Conservation (phyloP, 2,329 filamentous ascomycete species). For the Sporothrix mexicana region DNA sequence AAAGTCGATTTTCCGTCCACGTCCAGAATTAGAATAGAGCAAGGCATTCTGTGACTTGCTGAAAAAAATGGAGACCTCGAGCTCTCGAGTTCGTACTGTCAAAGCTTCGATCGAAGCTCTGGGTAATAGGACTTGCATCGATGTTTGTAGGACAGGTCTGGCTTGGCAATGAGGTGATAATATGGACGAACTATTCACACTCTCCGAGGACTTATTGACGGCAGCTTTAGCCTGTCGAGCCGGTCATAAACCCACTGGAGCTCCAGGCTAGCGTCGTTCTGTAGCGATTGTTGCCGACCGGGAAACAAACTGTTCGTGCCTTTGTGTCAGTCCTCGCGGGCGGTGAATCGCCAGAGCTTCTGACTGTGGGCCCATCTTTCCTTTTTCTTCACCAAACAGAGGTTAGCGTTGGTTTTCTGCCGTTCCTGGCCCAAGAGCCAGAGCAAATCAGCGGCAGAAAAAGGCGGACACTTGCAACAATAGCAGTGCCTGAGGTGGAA, state of each 20-base stretch:
- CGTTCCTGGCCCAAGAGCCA: constrained; percentile 30
- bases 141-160: not conserved
- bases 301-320: constrained; percentile 26
- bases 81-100: not conserved
- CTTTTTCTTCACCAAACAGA: not conserved
- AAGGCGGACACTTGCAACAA: not conserved
- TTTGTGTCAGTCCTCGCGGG: not conserved
- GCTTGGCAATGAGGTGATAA: not conserved
- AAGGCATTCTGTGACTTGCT: not conserved
- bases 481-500: not conserved
- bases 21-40: not conserved
- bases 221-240: constrained; percentile 4
- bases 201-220: not conserved
- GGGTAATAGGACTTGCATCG: not conserved
- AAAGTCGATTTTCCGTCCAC: not conserved
- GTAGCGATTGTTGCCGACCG: constrained; percentile 10
- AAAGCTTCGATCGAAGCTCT: too few species aligned
- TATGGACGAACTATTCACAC: not conserved
- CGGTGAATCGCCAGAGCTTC: constrained; percentile 18
- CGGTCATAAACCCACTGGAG: constrained; percentile 7
- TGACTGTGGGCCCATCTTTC: not conserved
- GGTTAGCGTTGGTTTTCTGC: constrained; percentile 6
- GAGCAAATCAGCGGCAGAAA: constrained; percentile 33
- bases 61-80: not conserved
- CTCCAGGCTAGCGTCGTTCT: constrained; percentile 25